Conservation (phyloP, 1,139 yeast genomes). For the Debaryomyces sp. region DNA sequence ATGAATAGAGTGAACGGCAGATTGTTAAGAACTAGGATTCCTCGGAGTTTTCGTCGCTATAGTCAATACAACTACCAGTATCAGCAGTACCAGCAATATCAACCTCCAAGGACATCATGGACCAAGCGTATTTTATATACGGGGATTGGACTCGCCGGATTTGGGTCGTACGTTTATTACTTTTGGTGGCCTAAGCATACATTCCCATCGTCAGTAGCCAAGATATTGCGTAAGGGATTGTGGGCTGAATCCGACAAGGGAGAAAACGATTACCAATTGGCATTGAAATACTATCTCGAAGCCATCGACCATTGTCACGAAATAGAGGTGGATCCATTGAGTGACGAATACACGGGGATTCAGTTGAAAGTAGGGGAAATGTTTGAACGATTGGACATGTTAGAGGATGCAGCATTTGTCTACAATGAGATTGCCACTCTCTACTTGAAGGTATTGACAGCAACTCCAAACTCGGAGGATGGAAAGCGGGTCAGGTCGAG, state of each 20-base stretch:
- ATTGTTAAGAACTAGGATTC: background rate
- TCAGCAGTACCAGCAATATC: slow-evolving; percentile 18
- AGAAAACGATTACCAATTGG: slow-evolving; percentile 62
- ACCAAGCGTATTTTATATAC: slow-evolving; percentile 23
- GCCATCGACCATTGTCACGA: slow-evolving; percentile 50
- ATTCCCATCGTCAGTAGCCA: slow-evolving; percentile 62
- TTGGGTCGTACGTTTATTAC: slow-evolving; percentile 48
- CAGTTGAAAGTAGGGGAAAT: slow-evolving; percentile 86
- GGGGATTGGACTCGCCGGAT: slow-evolving; percentile 31
- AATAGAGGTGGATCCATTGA: slow-evolving; percentile 51
- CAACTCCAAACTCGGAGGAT: slow-evolving; percentile 25
- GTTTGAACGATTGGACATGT: slow-evolving; percentile 68
- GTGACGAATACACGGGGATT: slow-evolving; percentile 65
- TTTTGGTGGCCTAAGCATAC: slow-evolving; percentile 64
- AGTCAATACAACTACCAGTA: slow-evolving; percentile 17
- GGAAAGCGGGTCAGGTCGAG: slow-evolving; percentile 25
- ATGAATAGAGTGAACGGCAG: slow-evolving; percentile 3
- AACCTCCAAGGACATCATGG: slow-evolving; percentile 23
- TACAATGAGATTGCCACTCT: slow-evolving; percentile 69
- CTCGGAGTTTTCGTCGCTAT: slow-evolving; percentile 3
- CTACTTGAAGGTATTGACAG: slow-evolving; percentile 60
- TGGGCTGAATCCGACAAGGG: slow-evolving; percentile 84
- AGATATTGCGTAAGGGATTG: slow-evolving; percentile 67
- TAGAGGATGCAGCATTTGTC: slow-evolving; percentile 62
- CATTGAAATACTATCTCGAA: slow-evolving; percentile 67